Conservation (phyloP, 768 basidiomycete species). For the Boletus pseudo-olivaceus region DNA sequence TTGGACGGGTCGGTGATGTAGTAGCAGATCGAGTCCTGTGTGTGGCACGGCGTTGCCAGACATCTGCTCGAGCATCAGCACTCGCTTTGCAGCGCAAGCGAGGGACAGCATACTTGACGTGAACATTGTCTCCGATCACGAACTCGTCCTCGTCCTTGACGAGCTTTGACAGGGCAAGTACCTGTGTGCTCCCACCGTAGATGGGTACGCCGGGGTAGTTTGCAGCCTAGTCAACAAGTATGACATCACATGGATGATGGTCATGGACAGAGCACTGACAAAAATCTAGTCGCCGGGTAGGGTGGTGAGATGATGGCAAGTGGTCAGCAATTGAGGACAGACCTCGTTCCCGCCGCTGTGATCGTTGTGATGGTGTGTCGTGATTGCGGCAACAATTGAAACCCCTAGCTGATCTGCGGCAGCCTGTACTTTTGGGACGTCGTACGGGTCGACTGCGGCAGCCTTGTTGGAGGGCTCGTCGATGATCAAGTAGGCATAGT, state of each 20-base stretch:
- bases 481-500: slow-evolving; percentile 81
- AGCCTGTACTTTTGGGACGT: slow-evolving; percentile 62
- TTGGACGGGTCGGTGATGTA: slow-evolving; percentile 54
- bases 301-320: slow-evolving; percentile 10
- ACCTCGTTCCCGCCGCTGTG: slow-evolving; percentile 88
- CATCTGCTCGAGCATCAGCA: slow-evolving; percentile 45
- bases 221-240: slow-evolving; percentile 36
- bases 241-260: background rate
- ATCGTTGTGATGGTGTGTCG: slow-evolving; percentile 91
- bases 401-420: slow-evolving; percentile 63
- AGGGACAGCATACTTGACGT: slow-evolving; percentile 47
- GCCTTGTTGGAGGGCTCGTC: slow-evolving; percentile 66
- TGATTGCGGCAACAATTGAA: slow-evolving; percentile 67
- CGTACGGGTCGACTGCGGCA: slow-evolving; percentile 78
- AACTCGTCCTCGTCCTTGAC: slow-evolving; percentile 84
- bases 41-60: slow-evolving; percentile 89
- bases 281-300: slow-evolving; percentile 22
- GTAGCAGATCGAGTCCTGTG: slow-evolving; percentile 95
- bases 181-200: slow-evolving; percentile 78
- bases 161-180: slow-evolving; percentile 62
- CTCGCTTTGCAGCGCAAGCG: background rate
- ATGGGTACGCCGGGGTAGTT: slow-evolving; percentile 46
- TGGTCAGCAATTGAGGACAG: slow-evolving; percentile 8
- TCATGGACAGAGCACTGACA: slow-evolving; percentile 20
- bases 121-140: slow-evolving; percentile 60